Base-by-base conservation (phyloP, 2,329 filamentous ascomycete species). In the Alternaria rosae region DNA sequence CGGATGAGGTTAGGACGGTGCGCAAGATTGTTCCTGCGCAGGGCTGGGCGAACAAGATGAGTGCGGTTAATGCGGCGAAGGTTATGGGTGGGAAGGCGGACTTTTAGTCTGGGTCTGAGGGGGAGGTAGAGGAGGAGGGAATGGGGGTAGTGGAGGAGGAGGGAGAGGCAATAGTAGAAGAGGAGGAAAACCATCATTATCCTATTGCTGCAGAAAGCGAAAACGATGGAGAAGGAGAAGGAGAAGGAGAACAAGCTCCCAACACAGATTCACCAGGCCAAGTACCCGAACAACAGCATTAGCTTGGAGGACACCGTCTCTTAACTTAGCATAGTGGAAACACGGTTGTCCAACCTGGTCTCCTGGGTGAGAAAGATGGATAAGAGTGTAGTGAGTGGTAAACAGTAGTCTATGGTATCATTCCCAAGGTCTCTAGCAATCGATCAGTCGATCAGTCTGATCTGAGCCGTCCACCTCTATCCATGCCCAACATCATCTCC, bases 21-120 rank as follows among this genome's bases (percentile, higher is more conserved):
- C 90, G 94, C 78, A 97, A 97, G 84, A 91, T 96, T 55, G 91
- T 95, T 77, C 95, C 95, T 2, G 90, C 93, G 20, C 84, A 91
- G 15, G 92, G 89, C 21, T 99, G 95, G 93, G 94, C 95, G 65
- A 91, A 92, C 69, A 99, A 99, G 85, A 96, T 99, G 91, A 94
- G 93, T 74, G 94, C 95, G 23, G 91, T 99, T 15, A 93, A 97
- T 81, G 94, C 94, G 2, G 93, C 93, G 48, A 98, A 98, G 84
- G 93, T 82, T 62, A 85, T 85, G 82, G 82, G 82, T 59, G 80
- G 80, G 9, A 82, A 81, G 70, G 77, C 75, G 35, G 79, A 81
- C 55, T 77, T 79, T 54, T 80, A 70, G 45, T 30, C 8, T n/a
- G 8, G 32, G 32, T 10, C 3, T 38, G 15, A 11, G 35, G 15